Base-by-base conservation (phyloP, 805 yeast species). In the Candida argentea region DNA sequence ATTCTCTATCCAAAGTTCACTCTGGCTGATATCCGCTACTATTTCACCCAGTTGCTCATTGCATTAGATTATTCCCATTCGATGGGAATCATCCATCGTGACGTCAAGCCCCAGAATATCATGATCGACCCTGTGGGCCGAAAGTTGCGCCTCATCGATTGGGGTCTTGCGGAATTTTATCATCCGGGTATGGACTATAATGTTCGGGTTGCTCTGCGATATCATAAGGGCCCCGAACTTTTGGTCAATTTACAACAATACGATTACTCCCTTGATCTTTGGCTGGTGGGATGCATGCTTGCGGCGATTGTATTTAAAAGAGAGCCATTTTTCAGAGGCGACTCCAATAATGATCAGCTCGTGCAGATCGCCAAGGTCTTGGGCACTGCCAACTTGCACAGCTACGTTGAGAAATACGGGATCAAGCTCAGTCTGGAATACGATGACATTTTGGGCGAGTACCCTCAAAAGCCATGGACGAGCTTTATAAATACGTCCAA, bases 111-210 rank as follows among this genome's bases (percentile, higher is more conserved):
- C 7, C 94, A 87, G 46, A 87, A 87, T 53, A 82, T 87, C 38
- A 87, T 87, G 95, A 87, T 87, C 41, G 95, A 87, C 52, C 95
- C 83, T 31, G 59, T 67, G 35, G 68, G 65, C 36, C 74, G 60
- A 52, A 73, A 70, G 45, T 58, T 87, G 41, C 70, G 94, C 38
- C 67, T 86, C 38, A 86, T 87, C 30, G 96, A 87, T 55, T 87
- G 95, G 95, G 96, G 96, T 5, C 59, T 87, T 29, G 95, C 96
- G 6, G 96, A 87, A 52, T 86, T 84, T 49, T 86, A 86, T 48
- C 95, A 87, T 49, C 75, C 84, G 14, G 85, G 85, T 9, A 80
- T 74, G 49, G 94, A 84, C 44, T 87, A 83, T 46, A 87, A 87
- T 46, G 95, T 87, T 13, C 68, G 96, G 39, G 96, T 87, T 11